Conservation (phyloP, 257 asterid genomes). For the Fraxinus americana region DNA sequence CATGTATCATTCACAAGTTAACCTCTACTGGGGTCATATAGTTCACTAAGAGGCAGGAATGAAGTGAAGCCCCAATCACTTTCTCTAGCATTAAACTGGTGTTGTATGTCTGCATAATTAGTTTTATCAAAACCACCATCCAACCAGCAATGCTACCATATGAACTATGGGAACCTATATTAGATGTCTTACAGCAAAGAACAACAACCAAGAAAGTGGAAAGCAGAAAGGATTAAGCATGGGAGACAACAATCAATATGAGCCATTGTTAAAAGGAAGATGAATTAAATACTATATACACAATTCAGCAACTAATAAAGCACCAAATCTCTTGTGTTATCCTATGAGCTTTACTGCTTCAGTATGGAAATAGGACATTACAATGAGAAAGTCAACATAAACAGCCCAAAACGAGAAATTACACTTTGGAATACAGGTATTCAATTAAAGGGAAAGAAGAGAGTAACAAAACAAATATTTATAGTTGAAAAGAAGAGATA, state of each 20-base stretch:
- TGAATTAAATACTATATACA: neutral
- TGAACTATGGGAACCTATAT: constrained; percentile 22
- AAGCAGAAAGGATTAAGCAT: too few relatives aligned
- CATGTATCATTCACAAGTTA: constrained; percentile 63
- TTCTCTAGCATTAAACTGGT: constrained; percentile 66
- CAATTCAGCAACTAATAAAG: neutral
- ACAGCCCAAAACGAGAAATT: too few relatives aligned
- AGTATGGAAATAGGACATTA: too few relatives aligned
- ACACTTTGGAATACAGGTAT: too few relatives aligned
- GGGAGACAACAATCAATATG: too few relatives aligned
- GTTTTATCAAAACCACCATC: constrained; percentile 25
- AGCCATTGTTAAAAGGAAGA: neutral
- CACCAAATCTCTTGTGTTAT: neutral
- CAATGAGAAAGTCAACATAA: too few relatives aligned
- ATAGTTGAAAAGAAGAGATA: too few relatives aligned
- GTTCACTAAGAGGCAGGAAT: constrained; percentile 70
- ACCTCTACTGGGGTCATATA: constrained; percentile 64
- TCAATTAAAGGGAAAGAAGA: too few relatives aligned
- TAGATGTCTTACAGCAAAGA: constrained; percentile 17
- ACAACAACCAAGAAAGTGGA: neutral
- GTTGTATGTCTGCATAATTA: constrained; percentile 59
- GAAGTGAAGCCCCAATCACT: constrained; percentile 80
- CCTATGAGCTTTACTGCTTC: too few relatives aligned
- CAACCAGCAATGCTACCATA: constrained; percentile 27
- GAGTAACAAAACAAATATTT: too few relatives aligned